A percentile compares a stretch with the other conserved stretches of the same genome.
These are phyloP conservation scores for Trichomonas gallinae DNA, from an alignment of 208 protist species.

Conservation along the genomic window DNA sequence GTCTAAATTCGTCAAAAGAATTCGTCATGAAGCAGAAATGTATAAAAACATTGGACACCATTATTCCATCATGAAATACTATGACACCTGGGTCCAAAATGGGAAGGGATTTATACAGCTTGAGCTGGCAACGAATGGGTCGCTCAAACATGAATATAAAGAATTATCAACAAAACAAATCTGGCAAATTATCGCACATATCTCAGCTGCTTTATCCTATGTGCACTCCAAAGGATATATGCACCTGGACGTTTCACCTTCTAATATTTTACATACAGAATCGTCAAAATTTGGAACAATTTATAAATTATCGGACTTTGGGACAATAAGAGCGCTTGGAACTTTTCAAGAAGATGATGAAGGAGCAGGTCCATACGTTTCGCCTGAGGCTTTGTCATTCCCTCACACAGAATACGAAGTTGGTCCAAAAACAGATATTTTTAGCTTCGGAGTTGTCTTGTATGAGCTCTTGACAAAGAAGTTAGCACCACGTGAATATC, in stretches of 20 bases:
- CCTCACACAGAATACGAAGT: neutral
- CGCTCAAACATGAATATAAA: neutral
- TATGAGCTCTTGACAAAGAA: neutral
- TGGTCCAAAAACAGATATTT: neutral
- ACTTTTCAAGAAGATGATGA: neutral
- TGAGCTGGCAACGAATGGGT: neutral
- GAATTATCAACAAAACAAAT: neutral
- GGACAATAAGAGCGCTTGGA: neutral
- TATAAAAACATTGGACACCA: neutral
- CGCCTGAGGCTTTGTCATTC: neutral
- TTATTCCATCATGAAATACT: neutral
- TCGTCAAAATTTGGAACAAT: neutral
- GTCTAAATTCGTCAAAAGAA: neutral
- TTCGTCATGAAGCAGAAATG: neutral
- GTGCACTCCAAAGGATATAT: neutral
- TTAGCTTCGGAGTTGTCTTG: neutral
- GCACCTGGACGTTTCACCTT: neutral
- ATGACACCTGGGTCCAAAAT: neutral
- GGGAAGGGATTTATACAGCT: neutral
- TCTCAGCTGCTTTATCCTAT: neutral
- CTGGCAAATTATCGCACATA: neutral
- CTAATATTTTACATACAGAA: neutral
- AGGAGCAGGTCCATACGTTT: slow-evolving; percentile 9
- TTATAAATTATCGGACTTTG: slow-evolving; percentile 14
- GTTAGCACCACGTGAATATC: neutral